A percentile compares a stretch with the other conserved stretches of the same genome.
These are phyloP conservation scores for Nicotiana sylvestris DNA, from an alignment of 257 asterid species.

Conservation along the genomic window DNA sequence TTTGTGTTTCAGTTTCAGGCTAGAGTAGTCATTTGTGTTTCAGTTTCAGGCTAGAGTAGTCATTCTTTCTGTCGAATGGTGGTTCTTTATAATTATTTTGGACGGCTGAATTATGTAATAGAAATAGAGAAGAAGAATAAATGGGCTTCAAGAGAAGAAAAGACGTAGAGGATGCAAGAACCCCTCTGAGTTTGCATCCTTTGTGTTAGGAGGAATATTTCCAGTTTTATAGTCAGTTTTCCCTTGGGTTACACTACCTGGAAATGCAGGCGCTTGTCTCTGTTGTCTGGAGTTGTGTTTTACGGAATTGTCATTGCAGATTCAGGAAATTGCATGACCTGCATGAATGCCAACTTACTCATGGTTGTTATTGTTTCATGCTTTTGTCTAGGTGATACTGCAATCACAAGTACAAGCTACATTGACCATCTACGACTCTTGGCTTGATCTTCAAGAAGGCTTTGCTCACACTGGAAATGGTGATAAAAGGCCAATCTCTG, in stretches of 20 bases:
- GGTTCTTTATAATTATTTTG: neutral
- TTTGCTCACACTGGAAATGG: conserved; percentile 71
- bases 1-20: too few relatives aligned
- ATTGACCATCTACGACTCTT: conserved; percentile 69
- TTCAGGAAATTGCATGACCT: neutral
- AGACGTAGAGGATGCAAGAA: neutral
- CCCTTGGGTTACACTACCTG: neutral
- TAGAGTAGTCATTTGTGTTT: neutral
- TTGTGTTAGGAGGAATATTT: neutral
- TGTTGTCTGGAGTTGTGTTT: neutral
- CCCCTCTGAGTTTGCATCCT: conserved; percentile 11
- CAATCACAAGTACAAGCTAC: conserved; percentile 97
- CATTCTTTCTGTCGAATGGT: neutral
- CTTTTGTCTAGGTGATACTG: conserved; percentile 55
- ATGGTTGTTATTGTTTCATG: conserved; percentile 1
- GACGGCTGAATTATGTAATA: neutral
- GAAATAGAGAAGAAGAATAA: conserved; percentile 2
- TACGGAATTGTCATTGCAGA: neutral
- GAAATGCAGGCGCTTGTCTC: neutral
- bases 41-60: neutral
- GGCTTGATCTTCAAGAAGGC: conserved; percentile 95
- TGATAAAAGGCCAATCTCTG: conserved; percentile 69
- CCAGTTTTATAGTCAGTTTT: neutral
- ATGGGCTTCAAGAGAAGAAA: neutral
- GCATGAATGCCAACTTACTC: neutral